Evolutionary conservation across 2,329 filamentous ascomycete genomes (phyloP), one percentile per base, ranked within the genome.

Genomic region (Hypoxylon sp.): DNA sequence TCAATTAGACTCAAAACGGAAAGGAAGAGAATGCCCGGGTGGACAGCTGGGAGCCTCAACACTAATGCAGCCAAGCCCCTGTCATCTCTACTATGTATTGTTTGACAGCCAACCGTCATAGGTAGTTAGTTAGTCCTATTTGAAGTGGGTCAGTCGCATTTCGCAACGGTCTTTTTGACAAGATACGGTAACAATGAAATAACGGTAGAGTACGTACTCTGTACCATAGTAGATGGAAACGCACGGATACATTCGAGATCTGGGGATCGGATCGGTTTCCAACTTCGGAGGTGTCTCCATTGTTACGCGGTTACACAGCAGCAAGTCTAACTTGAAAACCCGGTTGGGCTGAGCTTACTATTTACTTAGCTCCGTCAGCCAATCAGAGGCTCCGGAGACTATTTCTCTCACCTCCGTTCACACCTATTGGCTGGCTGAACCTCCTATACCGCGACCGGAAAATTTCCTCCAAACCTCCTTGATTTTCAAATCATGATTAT

Each of bases 341-440:
- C 11, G 21, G 26, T 20, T 40, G 34, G 30, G 25, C 30, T 25
- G 20, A 29, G 15, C 13, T 42, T 42, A n/a, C n/a, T n/a, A 4
- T 35, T 34, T 16, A 38, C 26, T n/a, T n/a, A 26, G 15, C 12
- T 17, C 2, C 8, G 17, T 15, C 7, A 29, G 13, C 50, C 38
- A 53, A 53, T 53, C 19, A 51, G 3, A 44, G 3, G n/a, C 8
- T 6, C 12, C 29, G 47, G 52, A 44, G 29, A 13, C n/a, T n/a
- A n/a, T n/a, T n/a, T n/a, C n/a, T n/a, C n/a, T n/a, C n/a, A n/a
- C n/a, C n/a, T n/a, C n/a, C n/a, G n/a, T n/a, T n/a, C n/a, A n/a
- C 16, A 5, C 4, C 15, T 4, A 45, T 40, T 45, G 41, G 48
- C 11, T 25, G 11, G 27, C n/a, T 21, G 15, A 12, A 25, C n/a